Conservation (phyloP, 441 rosid genomes). For the Melastoma candidum region DNA sequence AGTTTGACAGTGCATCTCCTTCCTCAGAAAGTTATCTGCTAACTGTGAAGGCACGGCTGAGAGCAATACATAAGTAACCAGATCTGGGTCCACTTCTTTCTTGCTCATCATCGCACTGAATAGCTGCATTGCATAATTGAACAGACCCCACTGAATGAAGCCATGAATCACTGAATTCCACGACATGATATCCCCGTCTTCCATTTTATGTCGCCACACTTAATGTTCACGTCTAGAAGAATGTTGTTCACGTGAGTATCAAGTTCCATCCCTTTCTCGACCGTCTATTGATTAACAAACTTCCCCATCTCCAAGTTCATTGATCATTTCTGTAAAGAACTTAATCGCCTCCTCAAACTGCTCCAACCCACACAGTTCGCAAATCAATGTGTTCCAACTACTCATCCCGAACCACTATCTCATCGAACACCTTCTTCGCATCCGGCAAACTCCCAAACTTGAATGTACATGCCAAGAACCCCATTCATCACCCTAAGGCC, state of each 20-base stretch:
- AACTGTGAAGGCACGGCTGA: conserved; percentile 31
- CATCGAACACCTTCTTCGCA: conserved; percentile 39
- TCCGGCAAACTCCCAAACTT: conserved; percentile 30
- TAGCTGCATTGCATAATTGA: conserved; percentile 33
- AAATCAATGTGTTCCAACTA: conserved; percentile 54
- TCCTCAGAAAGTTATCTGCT: conserved; percentile 28
- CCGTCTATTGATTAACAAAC: conserved; percentile 35
- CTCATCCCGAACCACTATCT: conserved; percentile 41
- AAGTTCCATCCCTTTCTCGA: conserved; percentile 23
- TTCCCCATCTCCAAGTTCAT: conserved; percentile 30
- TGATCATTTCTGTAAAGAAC: conserved; percentile 31
- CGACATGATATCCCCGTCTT: conserved; percentile 38
- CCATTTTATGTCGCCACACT: conserved; percentile 38
- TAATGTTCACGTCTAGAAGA: conserved; percentile 45
- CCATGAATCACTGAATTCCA: conserved; percentile 59
- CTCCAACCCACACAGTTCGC: conserved; percentile 37
- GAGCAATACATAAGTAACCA: conserved; percentile 36
- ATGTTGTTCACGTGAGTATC: conserved; percentile 39
- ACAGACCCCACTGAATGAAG: conserved; percentile 28
- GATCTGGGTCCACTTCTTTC: conserved; percentile 32
- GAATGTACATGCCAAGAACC: conserved; percentile 47
- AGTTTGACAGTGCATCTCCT: conserved; percentile 32
- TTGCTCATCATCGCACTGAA: conserved; percentile 32
- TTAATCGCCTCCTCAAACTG: conserved; percentile 32
- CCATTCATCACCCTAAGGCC: conserved; percentile 47